Percentiles rank a stretch among this genome's conserved stretches.
These are phyloP conservation scores for Eucalyptus sideroxylon DNA, from an alignment of 345 rosid genomes.

Conservation along the genomic window DNA sequence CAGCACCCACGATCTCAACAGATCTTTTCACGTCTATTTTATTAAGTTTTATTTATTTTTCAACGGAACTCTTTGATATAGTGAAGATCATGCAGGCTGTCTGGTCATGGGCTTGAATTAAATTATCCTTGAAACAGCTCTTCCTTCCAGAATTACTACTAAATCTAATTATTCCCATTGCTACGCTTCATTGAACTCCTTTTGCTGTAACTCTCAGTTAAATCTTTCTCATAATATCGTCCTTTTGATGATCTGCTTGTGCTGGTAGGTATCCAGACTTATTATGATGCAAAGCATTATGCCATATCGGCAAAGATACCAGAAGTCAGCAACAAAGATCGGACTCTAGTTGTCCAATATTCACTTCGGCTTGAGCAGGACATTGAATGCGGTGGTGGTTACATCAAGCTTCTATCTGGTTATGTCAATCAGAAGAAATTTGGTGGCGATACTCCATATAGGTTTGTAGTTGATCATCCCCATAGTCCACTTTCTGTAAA, in stretches of 20 bases:
- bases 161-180: not conserved
- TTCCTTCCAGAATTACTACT: not conserved
- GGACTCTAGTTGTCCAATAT: conserved; percentile 82
- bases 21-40: not conserved
- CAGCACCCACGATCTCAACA: not conserved
- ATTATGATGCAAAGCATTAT: conserved; percentile 71
- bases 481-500: not conserved
- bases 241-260: not conserved
- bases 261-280: conserved; percentile 69
- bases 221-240: not conserved
- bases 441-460: conserved; percentile 99
- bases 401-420: conserved; percentile 90
- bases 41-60: not conserved
- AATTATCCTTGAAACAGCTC: not conserved
- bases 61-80: not conserved
- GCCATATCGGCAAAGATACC: conserved; percentile 90
- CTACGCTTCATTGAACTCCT: not conserved
- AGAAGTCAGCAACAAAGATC: conserved; percentile 75
- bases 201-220: not conserved
- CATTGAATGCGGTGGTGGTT: conserved; percentile 96
- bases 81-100: not conserved
- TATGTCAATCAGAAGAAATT: conserved; percentile 93
- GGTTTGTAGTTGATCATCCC: conserved; percentile 20
- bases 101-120: not conserved
- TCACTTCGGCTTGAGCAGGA: conserved; percentile 84